Base-by-base conservation (phyloP, 495 filamentous ascomycete species). In the Evernia prunastri region DNA sequence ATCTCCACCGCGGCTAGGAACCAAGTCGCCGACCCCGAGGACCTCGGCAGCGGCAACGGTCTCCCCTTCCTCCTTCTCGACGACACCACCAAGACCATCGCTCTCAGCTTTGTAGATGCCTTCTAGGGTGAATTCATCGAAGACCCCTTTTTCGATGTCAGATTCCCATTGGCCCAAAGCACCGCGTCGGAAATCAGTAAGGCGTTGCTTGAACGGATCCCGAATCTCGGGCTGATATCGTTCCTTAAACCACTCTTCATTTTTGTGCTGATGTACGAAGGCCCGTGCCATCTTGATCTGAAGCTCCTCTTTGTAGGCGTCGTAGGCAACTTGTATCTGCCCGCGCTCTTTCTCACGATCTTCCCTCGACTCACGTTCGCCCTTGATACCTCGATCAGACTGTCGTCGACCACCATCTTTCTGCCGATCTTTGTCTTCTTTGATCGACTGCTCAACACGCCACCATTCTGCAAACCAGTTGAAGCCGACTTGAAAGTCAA, bases 401-500 rank as follows among this genome's bases (percentile, higher is more conserved):
- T 86, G 86, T 54, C 86, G 82, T 61, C 91, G 83, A 20, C 89
- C 29, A 54, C 51, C 86, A 60, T 86, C 85, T 67, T 86, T 88
- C 23, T 79, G 78, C 25, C 89, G 87, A 69, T 96, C 91, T 68
- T 87, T 88, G 64, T 96, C 91, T 60, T 95, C 90, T 71, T 91
- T 93, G 63, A 95, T 87, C 33, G 81, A 81, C 72, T 95, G 89
- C 69, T 96, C 91, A 13, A 82, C 76, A 62, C 92, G 81, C 92
- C 92, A 97, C 94, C 94, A 99, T 74, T 97, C 95, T 10, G 91
- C 89, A 71, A 95, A 99, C 75, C 87, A 97, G 31, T 89, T 96
- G 77, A 97, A 97, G 0, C 94, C 93, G 57, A 96, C 94, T 73
- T 97, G 92, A 67, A 88, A 96, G 18, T 96, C 89, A 13, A 97